Base-by-base conservation (phyloP, 495 filamentous ascomycete species). In the Letharia columbiana region DNA sequence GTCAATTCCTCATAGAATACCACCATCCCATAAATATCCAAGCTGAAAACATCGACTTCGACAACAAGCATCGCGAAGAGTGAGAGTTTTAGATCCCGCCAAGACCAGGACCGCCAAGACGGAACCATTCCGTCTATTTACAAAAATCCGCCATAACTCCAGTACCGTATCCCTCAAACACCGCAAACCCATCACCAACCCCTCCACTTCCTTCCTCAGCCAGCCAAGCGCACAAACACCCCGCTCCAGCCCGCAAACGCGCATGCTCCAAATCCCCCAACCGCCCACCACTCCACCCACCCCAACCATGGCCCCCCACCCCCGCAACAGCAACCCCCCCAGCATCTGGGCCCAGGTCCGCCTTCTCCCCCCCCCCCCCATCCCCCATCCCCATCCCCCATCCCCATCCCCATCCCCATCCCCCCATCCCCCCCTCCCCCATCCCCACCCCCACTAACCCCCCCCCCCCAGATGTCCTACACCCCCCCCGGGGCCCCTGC, bases 401-500 rank as follows among this genome's bases (percentile, higher is more conserved):
- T 13, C 42, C 33, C n/a, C n/a, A n/a, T n/a, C n/a, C n/a, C n/a
- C n/a, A n/a, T n/a, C n/a, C 3, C 11, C 52, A 23, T 28, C 33
- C 50, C 33, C 42, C 47, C 54, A 9, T 20, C 50, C 47, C 6
- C 13, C 13, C 42, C 60, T 10, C 37, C 23, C 20, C n/a, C 41
- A 28, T 42, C 18, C 52, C 40, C 64, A 15, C 23, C 41, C 28
- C 20, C 17, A n/a, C 40, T 28, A 28, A n/a, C 33, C 42, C 18
- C 44, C 2, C 44, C 13, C n/a, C n/a, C n/a, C 33, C 35, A 73
- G 67, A 73, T 73, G 71, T 56, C 62, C 23, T 73, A 73, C 62
- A 37, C 45, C 60, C 62, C 67, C 78, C 80, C 6, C 77, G 75
- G 37, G 80, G 80, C 57, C 69, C 70, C 39, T 82, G 80, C 71